Evolutionary conservation across 2,329 filamentous ascomycete genomes (phyloP).

Genomic region (Xylariaceae sp.): DNA sequence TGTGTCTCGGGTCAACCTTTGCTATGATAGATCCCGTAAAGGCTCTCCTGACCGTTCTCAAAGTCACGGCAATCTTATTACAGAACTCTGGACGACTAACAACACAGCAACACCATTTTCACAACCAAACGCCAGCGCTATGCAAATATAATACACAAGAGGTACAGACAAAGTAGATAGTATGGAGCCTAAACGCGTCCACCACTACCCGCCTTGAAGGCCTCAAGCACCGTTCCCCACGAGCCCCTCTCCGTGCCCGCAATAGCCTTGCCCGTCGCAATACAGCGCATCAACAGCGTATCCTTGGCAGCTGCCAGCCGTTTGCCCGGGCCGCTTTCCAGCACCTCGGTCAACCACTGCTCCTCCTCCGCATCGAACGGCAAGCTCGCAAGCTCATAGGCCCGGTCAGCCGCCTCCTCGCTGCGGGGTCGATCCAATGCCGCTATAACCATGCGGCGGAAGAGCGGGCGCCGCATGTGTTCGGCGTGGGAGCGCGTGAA

Average conservation of each 20-base stretch:
- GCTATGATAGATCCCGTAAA: not conserved
- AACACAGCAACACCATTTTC: slow-evolving; percentile 1
- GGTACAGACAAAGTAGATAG: not conserved
- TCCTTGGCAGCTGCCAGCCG: slow-evolving; percentile 62
- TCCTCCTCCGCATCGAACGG: slow-evolving; percentile 69
- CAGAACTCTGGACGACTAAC: not conserved
- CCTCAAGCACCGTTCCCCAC: slow-evolving; percentile 48
- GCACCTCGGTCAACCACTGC: slow-evolving; percentile 64
- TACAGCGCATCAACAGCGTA: slow-evolving; percentile 66
- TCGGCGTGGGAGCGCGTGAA: slow-evolving; percentile 64
- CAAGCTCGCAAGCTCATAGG: slow-evolving; percentile 65
- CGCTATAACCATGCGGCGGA: slow-evolving; percentile 59
- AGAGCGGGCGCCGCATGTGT: slow-evolving; percentile 56
- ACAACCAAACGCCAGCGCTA: slow-evolving; percentile 30
- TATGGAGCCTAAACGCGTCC: slow-evolving; percentile 25
- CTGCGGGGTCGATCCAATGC: slow-evolving; percentile 44
- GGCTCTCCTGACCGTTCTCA: no score
- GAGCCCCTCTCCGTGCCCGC: slow-evolving; percentile 42
- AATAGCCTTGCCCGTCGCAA: slow-evolving; percentile 58
- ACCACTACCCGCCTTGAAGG: slow-evolving; percentile 43
- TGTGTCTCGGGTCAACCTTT: no score
- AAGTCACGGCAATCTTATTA: no score
- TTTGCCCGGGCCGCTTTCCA: slow-evolving; percentile 61
- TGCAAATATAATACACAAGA: slow-evolving; percentile 21
- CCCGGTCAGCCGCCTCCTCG: slow-evolving; percentile 47